Evolutionary conservation across 176 grass and related monocot species (phyloP).

Genomic region (Triticum urartu): DNA sequence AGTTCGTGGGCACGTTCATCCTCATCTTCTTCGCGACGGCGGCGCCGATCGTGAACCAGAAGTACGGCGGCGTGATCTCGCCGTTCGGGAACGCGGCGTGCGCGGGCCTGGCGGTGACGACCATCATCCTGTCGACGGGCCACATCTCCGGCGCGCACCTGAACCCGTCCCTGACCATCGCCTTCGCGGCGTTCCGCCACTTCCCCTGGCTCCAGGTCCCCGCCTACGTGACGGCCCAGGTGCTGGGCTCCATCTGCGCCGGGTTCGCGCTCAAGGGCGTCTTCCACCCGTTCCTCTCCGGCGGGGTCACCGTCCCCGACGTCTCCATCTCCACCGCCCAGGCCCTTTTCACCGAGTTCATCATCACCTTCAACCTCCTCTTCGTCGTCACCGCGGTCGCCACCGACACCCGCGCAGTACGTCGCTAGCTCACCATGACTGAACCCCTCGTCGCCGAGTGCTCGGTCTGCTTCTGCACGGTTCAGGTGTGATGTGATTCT

Average conservation of each 20-base stretch:
- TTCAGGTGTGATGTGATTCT: background rate
- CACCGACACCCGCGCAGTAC: slow-evolving; percentile 83
- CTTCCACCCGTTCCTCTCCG: slow-evolving; percentile 95
- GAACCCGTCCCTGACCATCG: slow-evolving; percentile 93
- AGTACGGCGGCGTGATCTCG: slow-evolving; percentile 81
- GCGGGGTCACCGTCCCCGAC: slow-evolving; percentile 87
- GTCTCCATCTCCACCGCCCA: slow-evolving; percentile 71
- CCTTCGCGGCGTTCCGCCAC: slow-evolving; percentile 86
- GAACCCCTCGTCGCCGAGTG: too few relatives aligned
- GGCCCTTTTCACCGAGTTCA: slow-evolving; percentile 95
- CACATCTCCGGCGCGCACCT: slow-evolving; percentile 97
- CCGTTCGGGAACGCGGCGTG: slow-evolving; percentile 88
- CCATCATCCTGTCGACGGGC: slow-evolving; percentile 90
- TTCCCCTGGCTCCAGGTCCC: slow-evolving; percentile 96
- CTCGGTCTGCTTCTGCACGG: too few relatives aligned
- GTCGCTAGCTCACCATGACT: background rate
- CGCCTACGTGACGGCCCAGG: slow-evolving; percentile 75
- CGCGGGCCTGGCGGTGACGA: slow-evolving; percentile 79
- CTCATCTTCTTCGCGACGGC: slow-evolving; percentile 98
- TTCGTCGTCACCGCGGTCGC: slow-evolving; percentile 98
- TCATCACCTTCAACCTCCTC: slow-evolving; percentile 95
- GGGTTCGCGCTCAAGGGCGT: slow-evolving; percentile 90
- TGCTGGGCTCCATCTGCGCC: slow-evolving; percentile 84
- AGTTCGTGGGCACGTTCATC: slow-evolving; percentile 97
- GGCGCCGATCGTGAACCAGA: slow-evolving; percentile 98